Percentiles rank a stretch among this genome's conserved stretches.
These are phyloP conservation scores for Leccinum truebloodii DNA, from an alignment of 768 basidiomycete species.

Conservation along the genomic window DNA sequence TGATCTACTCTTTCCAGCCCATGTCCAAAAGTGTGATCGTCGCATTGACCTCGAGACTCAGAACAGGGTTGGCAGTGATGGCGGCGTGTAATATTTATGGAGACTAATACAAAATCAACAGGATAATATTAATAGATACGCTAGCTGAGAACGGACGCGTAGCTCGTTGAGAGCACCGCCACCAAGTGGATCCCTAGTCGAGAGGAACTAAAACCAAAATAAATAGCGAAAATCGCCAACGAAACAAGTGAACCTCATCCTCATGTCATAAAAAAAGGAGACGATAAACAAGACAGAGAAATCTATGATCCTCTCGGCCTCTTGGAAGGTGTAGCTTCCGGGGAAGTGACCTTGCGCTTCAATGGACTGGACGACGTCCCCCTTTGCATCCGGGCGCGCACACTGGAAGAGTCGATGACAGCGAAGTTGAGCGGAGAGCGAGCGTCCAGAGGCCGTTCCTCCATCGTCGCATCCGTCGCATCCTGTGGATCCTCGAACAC, in stretches of 20 bases:
- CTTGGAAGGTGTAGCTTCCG: constrained; percentile 16
- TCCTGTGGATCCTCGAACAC: not conserved
- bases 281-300: not conserved
- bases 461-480: not conserved
- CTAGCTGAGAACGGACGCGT: not conserved
- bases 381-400: not conserved
- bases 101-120: not conserved
- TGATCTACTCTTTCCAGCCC: constrained; percentile 4
- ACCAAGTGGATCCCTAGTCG: not conserved
- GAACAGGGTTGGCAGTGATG: not conserved
- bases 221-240: not conserved
- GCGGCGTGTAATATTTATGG: not conserved
- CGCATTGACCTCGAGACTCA: not conserved
- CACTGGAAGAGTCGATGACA: not conserved
- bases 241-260: not conserved
- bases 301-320: constrained; percentile 15
- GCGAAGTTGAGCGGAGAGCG: not conserved
- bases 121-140: not conserved
- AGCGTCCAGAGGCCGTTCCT: not conserved
- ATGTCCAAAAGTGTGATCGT: not conserved
- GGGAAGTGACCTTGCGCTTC: constrained; percentile 26
- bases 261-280: not conserved
- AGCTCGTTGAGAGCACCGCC: constrained; percentile 1
- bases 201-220: not conserved
- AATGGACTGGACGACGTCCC: constrained; percentile 1